phyloP scores from a whole-genome alignment of 2,329 filamentous ascomycete genomes.

The Ceratocystis lukuohia region DNA sequence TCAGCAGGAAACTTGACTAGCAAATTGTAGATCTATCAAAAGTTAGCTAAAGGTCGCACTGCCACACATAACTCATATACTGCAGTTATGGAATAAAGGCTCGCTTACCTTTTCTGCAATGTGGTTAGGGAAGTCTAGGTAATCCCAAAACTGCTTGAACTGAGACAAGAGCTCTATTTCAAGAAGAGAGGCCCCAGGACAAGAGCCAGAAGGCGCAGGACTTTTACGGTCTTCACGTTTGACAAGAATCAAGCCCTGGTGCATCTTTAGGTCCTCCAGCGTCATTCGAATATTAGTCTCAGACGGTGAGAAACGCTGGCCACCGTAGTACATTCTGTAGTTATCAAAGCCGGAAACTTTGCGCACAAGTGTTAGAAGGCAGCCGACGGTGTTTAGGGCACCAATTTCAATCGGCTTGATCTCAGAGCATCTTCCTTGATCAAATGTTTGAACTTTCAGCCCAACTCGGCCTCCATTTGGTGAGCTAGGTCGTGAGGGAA shows the following conservation, averaged over 20 bases:
- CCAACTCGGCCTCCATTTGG: slow-evolving; percentile 51
- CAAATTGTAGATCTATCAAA: slow-evolving; percentile 54
- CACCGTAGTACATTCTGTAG: slow-evolving; percentile 58
- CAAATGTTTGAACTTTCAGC: slow-evolving; percentile 62
- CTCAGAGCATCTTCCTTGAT: slow-evolving; percentile 44
- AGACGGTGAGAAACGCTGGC: slow-evolving; percentile 49
- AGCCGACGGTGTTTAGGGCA: slow-evolving; percentile 54
- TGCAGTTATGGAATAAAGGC: slow-evolving; percentile 20
- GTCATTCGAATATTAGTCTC: slow-evolving; percentile 47
- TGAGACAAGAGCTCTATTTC: slow-evolving; percentile 70
- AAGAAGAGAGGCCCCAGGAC: slow-evolving; percentile 44
- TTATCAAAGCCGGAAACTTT: slow-evolving; percentile 62
- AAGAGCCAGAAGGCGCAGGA: slow-evolving; percentile 26
- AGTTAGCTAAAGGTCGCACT: neutral
- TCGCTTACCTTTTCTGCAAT: slow-evolving; percentile 50
- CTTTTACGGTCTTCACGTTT: slow-evolving; percentile 40
- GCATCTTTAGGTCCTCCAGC: slow-evolving; percentile 53
- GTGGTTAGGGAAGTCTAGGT: slow-evolving; percentile 59
- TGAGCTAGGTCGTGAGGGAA: slow-evolving; percentile 37
- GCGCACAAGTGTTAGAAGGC: slow-evolving; percentile 53
- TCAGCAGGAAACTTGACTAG: slow-evolving; percentile 57
- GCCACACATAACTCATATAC: neutral
- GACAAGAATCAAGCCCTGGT: slow-evolving; percentile 52
- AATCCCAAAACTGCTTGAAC: slow-evolving; percentile 71
- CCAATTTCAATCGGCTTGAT: slow-evolving; percentile 53